Conservation (phyloP, 768 basidiomycete genomes). For the button mushroom (Agaricus bisporus) region DNA sequence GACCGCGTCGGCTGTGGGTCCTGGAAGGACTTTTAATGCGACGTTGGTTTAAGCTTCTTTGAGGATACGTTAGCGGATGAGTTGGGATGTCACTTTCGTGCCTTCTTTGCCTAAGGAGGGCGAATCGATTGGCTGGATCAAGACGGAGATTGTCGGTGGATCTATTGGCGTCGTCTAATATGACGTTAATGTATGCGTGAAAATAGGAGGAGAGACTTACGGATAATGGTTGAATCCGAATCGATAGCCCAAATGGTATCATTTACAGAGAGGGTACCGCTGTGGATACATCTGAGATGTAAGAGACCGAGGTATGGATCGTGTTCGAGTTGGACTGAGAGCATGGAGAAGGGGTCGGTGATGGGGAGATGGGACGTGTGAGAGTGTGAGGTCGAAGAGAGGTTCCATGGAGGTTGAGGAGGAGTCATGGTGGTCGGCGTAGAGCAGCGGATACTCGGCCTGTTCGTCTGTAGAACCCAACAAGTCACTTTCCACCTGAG, state of each 20-base stretch:
- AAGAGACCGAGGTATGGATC: constrained; percentile 45
- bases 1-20: constrained; percentile 41
- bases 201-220: constrained; percentile 18
- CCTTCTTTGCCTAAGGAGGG: constrained; percentile 41
- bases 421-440: constrained; percentile 25
- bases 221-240: constrained; percentile 31
- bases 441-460: constrained; percentile 44
- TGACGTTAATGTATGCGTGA: constrained; percentile 7
- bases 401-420: constrained; percentile 30
- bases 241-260: constrained; percentile 35
- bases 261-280: constrained; percentile 33
- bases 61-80: constrained; percentile 41
- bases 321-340: constrained; percentile 44
- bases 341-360: constrained; percentile 39
- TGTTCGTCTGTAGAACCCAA: constrained; percentile 47
- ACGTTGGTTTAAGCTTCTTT: constrained; percentile 49
- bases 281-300: constrained; percentile 42
- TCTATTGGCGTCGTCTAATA: constrained; percentile 39
- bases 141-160: constrained; percentile 44
- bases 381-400: constrained; percentile 40
- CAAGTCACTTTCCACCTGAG: constrained; percentile 43
- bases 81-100: constrained; percentile 41
- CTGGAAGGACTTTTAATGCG: constrained; percentile 41
- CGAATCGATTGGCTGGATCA: constrained; percentile 41
- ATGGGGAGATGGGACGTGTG: constrained; percentile 34